These are phyloP conservation scores for Mycothermus thermophilus DNA, from an alignment of 495 filamentous ascomycete genomes.

Conservation along the genomic window DNA sequence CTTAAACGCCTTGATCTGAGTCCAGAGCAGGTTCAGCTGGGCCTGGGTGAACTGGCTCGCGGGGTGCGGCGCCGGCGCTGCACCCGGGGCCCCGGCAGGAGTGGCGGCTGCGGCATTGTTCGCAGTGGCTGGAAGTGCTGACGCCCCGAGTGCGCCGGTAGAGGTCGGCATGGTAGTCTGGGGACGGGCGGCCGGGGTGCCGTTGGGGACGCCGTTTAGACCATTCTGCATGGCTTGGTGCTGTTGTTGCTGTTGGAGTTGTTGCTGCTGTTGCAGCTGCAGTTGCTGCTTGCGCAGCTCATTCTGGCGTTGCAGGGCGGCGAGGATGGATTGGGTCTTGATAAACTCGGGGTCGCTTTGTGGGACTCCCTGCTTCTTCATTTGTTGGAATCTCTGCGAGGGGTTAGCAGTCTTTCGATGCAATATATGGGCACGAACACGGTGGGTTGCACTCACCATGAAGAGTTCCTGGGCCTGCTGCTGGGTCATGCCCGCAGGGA, in stretches of 20 bases:
- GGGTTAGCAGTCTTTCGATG: slow-evolving; percentile 8
- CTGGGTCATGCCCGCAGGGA: slow-evolving; percentile 43
- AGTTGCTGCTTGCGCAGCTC: slow-evolving; percentile 31
- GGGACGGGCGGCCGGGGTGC: slow-evolving; percentile 19
- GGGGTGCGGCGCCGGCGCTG: slow-evolving; percentile 7
- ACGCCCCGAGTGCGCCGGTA: slow-evolving; percentile 18
- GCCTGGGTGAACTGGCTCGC: slow-evolving; percentile 46
- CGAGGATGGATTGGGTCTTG: slow-evolving; percentile 54
- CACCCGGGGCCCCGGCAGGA: slow-evolving; percentile 18
- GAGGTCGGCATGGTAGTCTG: slow-evolving; percentile 21
- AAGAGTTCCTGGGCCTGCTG: slow-evolving; percentile 49
- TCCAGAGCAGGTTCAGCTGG: slow-evolving; percentile 55
- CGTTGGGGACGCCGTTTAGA: slow-evolving; percentile 35
- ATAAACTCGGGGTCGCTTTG: slow-evolving; percentile 67
- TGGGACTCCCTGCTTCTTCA: slow-evolving; percentile 62
- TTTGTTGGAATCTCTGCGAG: slow-evolving; percentile 60
- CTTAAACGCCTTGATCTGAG: slow-evolving; percentile 75
- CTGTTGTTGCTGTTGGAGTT: slow-evolving; percentile 26
- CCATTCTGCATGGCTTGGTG: slow-evolving; percentile 27
- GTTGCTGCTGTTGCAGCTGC: slow-evolving; percentile 23
- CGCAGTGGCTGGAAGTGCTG: slow-evolving; percentile 20
- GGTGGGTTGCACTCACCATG: no score
- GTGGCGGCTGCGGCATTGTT: slow-evolving; percentile 29
- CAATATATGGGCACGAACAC: not conserved
- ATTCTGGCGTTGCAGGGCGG: slow-evolving; percentile 49